Conservation (phyloP, 768 basidiomycete genomes). For the Suillus sp. region DNA sequence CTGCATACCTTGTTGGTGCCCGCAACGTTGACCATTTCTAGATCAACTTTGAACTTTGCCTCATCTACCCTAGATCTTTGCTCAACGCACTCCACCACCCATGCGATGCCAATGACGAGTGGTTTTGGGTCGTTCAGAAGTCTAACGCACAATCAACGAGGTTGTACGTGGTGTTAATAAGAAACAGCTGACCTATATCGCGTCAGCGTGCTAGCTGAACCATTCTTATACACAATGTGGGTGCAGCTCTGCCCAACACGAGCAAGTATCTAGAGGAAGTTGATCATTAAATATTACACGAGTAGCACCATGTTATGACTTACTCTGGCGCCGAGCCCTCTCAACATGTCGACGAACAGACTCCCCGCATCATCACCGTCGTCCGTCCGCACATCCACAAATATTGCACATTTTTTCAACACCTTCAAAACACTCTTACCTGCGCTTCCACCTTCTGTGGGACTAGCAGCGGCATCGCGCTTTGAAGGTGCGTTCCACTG, state of each 20-base stretch:
- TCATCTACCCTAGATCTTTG: conserved; percentile 66
- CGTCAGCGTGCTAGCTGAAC: conserved; percentile 68
- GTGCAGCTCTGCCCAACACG: conserved; percentile 76
- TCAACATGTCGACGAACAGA: conserved; percentile 83
- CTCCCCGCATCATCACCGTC: conserved; percentile 81
- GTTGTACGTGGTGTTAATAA: background rate
- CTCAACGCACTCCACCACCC: conserved; percentile 89
- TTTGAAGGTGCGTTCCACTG: background rate
- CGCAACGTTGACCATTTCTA: conserved; percentile 57
- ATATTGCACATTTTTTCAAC: conserved; percentile 74
- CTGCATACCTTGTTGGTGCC: conserved; percentile 61
- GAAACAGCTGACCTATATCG: conserved; percentile 59
- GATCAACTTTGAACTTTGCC: conserved; percentile 61
- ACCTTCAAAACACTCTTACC: conserved; percentile 46
- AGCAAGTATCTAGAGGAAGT: conserved; percentile 49
- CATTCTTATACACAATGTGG: conserved; percentile 87
- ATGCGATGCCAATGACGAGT: conserved; percentile 77
- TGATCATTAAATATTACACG: background rate
- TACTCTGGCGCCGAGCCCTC: conserved; percentile 79
- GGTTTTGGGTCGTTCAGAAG: conserved; percentile 70
- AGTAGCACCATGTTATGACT: conserved; percentile 19
- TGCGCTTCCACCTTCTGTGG: conserved; percentile 15
- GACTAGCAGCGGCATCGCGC: background rate
- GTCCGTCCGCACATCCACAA: conserved; percentile 77
- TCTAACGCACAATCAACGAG: conserved; percentile 34